phyloP scores from a whole-genome alignment of 495 filamentous ascomycete species.

The Immersiella caudata region DNA sequence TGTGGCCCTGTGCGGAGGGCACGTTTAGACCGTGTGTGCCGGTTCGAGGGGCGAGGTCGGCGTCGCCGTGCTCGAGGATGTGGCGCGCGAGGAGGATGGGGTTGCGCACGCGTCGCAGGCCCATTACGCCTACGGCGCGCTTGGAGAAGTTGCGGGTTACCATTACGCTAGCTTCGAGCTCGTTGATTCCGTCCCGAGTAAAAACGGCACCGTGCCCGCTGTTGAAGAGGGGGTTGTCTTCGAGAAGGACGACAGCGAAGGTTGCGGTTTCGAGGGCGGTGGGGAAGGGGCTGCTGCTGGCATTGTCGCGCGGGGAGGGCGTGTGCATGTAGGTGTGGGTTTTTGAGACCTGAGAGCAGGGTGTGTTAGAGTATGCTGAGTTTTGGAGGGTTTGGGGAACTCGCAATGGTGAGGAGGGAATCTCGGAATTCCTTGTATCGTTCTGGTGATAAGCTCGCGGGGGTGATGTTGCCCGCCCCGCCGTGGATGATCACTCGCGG shows the following conservation, averaged over 20 bases:
- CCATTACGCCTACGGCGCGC: slow-evolving; percentile 74
- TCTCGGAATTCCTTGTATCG: slow-evolving; percentile 62
- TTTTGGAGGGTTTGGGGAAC: slow-evolving; percentile 11
- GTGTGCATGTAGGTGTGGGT: slow-evolving; percentile 43
- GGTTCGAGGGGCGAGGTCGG: slow-evolving; percentile 38
- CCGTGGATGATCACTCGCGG: slow-evolving; percentile 85
- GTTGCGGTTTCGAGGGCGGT: slow-evolving; percentile 73
- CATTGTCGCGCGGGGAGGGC: neutral
- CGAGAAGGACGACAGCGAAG: slow-evolving; percentile 74
- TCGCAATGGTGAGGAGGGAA: slow-evolving; percentile 64
- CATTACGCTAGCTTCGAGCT: slow-evolving; percentile 92
- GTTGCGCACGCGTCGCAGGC: slow-evolving; percentile 72
- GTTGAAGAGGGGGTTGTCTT: slow-evolving; percentile 86
- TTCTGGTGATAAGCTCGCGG: slow-evolving; percentile 62
- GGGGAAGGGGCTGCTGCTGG: slow-evolving; percentile 26
- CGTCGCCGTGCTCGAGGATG: slow-evolving; percentile 65
- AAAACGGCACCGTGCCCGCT: slow-evolving; percentile 84
- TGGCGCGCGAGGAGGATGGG: slow-evolving; percentile 76
- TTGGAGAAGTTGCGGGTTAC: slow-evolving; percentile 73
- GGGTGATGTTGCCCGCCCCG: slow-evolving; percentile 80
- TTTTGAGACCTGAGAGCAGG: slow-evolving; percentile 34
- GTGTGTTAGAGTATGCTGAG: neutral
- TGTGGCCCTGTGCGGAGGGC: slow-evolving; percentile 62
- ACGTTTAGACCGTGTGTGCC: slow-evolving; percentile 32
- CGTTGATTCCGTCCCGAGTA: slow-evolving; percentile 76